These are phyloP conservation scores for Talaromyces nanjingensis DNA, from an alignment of 495 filamentous ascomycete species.

Conservation along the genomic window DNA sequence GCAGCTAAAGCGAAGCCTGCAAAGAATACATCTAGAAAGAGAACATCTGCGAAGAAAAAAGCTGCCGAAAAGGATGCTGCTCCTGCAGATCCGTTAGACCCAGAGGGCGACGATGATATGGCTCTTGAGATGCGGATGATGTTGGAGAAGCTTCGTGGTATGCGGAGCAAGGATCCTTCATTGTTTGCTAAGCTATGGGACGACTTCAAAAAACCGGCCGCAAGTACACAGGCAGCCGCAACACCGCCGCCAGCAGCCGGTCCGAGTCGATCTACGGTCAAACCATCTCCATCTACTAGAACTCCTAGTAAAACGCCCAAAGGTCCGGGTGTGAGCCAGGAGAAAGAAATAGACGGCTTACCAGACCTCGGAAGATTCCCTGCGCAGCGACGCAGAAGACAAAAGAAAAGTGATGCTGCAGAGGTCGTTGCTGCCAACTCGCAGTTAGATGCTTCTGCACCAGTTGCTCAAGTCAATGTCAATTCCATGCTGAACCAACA, in stretches of 20 bases:
- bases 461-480: background rate
- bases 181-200: conserved; percentile 27
- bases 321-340: background rate
- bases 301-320: background rate
- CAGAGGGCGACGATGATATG: conserved; percentile 15
- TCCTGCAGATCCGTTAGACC: background rate
- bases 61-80: background rate
- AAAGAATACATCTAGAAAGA: conserved; percentile 3
- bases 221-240: background rate
- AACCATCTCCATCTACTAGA: background rate
- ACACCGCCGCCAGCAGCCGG: background rate
- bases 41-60: conserved; percentile 1
- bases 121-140: conserved; percentile 27
- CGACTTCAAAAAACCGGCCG: conserved; percentile 22
- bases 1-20: background rate
- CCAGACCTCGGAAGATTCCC: conserved; percentile 20
- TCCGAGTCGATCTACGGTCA: background rate
- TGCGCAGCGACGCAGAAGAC: conserved; percentile 13
- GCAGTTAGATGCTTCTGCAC: background rate
- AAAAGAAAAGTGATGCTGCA: conserved; percentile 1
- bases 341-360: conserved; percentile 5
- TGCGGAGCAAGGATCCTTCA: conserved; percentile 25
- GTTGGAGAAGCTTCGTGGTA: conserved; percentile 30
- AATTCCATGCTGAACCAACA: conserved; percentile 7
- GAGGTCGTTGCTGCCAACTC: background rate